These are phyloP conservation scores for Zizania latifolia DNA, from an alignment of 176 grass and related monocot species.

Conservation along the genomic window DNA sequence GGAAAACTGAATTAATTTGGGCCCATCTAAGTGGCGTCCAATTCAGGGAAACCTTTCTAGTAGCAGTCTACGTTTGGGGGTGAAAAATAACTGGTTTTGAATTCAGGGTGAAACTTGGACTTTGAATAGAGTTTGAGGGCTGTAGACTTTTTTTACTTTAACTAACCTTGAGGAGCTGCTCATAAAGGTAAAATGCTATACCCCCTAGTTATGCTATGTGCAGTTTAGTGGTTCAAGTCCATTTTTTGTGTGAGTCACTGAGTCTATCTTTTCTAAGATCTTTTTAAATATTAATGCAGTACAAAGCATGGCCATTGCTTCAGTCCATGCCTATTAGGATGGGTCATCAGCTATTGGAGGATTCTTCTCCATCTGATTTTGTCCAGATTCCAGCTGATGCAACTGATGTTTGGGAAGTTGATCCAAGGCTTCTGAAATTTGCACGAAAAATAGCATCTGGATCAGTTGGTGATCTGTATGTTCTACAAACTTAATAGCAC, in stretches of 20 bases:
- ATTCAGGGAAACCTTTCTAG: background rate
- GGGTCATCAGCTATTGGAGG: constrained; percentile 25
- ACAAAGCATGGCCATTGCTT: constrained; percentile 46
- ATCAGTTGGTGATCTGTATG: constrained; percentile 85
- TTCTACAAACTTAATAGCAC: constrained; percentile 20
- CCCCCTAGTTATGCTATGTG: background rate
- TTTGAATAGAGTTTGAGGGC: background rate
- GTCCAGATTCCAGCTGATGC: constrained; percentile 64
- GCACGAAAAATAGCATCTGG: constrained; percentile 72
- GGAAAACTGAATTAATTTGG: background rate
- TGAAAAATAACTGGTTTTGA: background rate
- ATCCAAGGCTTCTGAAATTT: constrained; percentile 69
- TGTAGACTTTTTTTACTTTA: background rate
- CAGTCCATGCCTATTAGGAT: constrained; percentile 46
- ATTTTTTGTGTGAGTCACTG: constrained; percentile 5
- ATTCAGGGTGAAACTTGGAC: background rate
- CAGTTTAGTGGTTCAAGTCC: background rate
- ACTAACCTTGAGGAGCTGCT: background rate
- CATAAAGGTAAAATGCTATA: background rate
- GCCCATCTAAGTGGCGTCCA: background rate
- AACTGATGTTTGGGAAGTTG: constrained; percentile 87
- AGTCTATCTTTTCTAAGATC: constrained; percentile 19
- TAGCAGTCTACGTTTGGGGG: background rate
- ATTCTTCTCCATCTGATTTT: constrained; percentile 39
- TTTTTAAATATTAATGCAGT: constrained; percentile 44